Conservation (phyloP, 1,139 yeast genomes). For the Pichia sp. region DNA sequence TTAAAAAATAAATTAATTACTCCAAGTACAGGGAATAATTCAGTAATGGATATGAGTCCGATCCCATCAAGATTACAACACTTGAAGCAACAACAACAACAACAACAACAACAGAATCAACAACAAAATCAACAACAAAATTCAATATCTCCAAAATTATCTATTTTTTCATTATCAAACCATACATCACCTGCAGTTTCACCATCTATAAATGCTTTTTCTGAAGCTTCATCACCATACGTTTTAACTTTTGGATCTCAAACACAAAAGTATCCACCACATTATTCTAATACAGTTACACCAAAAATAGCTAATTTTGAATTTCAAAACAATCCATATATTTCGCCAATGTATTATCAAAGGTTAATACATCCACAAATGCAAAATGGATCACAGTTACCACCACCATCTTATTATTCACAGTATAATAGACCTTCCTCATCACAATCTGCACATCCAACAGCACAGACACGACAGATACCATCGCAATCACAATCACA, state of each 20-base stretch:
- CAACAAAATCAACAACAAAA: background rate
- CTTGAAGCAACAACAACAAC: background rate
- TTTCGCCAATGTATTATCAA: slow-evolving; percentile 11
- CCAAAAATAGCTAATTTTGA: slow-evolving; percentile 9
- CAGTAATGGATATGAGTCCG: slow-evolving; percentile 9
- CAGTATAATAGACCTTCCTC: too few species aligned
- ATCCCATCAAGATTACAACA: background rate
- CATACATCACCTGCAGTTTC: slow-evolving; percentile 9
- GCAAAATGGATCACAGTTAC: background rate
- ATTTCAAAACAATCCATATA: slow-evolving; percentile 5
- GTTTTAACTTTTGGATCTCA: slow-evolving; percentile 1
- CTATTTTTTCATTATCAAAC: slow-evolving; percentile 7
- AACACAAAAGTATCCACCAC: background rate
- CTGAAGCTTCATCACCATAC: slow-evolving; percentile 5
- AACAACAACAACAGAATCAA: background rate
- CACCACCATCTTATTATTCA: too few species aligned
- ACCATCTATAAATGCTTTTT: slow-evolving; percentile 11
- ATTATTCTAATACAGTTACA: slow-evolving; percentile 1
- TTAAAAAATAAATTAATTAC: slow-evolving; percentile 14
- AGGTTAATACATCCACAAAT: background rate
- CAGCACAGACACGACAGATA: too few species aligned
- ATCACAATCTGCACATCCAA: too few species aligned
- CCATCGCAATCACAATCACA: too few species aligned
- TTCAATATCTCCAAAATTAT: background rate
- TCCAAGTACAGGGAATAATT: slow-evolving; percentile 10